Evolutionary conservation across 106 monocot species (phyloP), one percentile per base, ranked within the genome.

Genomic region (Allium sativum): DNA sequence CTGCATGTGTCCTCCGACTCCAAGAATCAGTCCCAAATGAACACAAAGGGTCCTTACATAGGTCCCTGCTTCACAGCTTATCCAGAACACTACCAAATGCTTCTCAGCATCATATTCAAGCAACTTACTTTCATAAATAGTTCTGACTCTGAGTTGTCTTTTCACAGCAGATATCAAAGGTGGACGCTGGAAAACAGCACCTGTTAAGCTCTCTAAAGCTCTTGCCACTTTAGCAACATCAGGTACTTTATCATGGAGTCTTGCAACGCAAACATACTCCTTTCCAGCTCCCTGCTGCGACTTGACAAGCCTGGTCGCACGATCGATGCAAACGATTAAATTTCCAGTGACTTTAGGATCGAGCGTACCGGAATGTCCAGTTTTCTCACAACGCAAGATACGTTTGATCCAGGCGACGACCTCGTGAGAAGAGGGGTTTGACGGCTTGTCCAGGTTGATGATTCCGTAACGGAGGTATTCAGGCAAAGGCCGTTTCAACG

Each of bases 321-420:
- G 89, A 48, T 94, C 93, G 20, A 94, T 72, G 73, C 93, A 94
- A 64, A 94, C 93, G 40, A 94, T 89, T 31, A 94, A 76, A 66
- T 94, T 94, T 8, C 93, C 89, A n/a, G 93, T 94, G 46, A 94
- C 93, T 64, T 94, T 94, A 63, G 93, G 93, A 21, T 89, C 93
- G 44, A 94, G 93, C 15, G 93, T 94, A n/a, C 93, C 89, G 40
- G 73, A 74, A 77, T 94, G 93, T 50, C 93, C 93, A 3, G 93
- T 94, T 76, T 94, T 89, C 61, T 94, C 93, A 12, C 76, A 47
- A 15, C 93, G 85, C 53, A 94, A 74, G 66, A 94, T 73, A 65
- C 93, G 77, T 62, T 86, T 89, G 68, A 89, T 89, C 89, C 89
- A 94, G 10, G 93, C 93, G 58, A 94, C 93, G 15, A 94, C 93